Conservation (phyloP, 2,329 filamentous ascomycete genomes). For the Setomelanomma holmii region DNA sequence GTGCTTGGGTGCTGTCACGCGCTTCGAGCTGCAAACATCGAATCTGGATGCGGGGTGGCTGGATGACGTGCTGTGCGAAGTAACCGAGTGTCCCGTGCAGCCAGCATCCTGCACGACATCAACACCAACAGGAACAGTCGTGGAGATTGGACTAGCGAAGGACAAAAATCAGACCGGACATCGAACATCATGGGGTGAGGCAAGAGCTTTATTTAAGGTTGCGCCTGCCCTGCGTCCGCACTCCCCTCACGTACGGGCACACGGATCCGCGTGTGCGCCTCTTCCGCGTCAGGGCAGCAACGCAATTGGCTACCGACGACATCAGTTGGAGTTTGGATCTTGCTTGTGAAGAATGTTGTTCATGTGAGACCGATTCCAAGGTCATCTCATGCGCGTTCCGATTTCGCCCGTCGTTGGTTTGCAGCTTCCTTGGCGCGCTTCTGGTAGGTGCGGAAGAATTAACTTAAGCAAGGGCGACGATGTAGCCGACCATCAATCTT, state of each 20-base stretch:
- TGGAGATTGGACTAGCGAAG: too few species aligned
- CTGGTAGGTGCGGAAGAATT: neutral
- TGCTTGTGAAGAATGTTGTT: constrained; percentile 1
- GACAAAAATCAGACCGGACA: too few species aligned
- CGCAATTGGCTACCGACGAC: constrained; percentile 13
- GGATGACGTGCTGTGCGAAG: constrained; percentile 13
- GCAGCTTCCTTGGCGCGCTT: constrained; percentile 12
- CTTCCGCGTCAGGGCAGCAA: constrained; percentile 1
- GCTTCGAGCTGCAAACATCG: constrained; percentile 14
- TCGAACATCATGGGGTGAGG: too few species aligned
- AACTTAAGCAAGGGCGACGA: neutral
- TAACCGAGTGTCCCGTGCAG: neutral
- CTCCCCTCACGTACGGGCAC: constrained; percentile 4
- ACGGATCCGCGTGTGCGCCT: constrained; percentile 10
- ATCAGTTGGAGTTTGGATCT: constrained; percentile 3
- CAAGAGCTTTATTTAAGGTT: constrained; percentile 5
- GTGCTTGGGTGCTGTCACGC: constrained; percentile 12
- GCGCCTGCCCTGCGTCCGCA: neutral
- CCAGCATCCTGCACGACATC: neutral
- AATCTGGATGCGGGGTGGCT: neutral
- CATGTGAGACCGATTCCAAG: constrained; percentile 6
- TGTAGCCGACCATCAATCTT: too few species aligned
- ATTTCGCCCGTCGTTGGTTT: neutral
- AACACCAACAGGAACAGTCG: neutral
- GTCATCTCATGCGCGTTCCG: neutral